A percentile compares a stretch with the other conserved stretches of the same genome.
phyloP scores from a whole-genome alignment of 1,284 basidiomycete genomes.

The Melampsora medusae region DNA sequence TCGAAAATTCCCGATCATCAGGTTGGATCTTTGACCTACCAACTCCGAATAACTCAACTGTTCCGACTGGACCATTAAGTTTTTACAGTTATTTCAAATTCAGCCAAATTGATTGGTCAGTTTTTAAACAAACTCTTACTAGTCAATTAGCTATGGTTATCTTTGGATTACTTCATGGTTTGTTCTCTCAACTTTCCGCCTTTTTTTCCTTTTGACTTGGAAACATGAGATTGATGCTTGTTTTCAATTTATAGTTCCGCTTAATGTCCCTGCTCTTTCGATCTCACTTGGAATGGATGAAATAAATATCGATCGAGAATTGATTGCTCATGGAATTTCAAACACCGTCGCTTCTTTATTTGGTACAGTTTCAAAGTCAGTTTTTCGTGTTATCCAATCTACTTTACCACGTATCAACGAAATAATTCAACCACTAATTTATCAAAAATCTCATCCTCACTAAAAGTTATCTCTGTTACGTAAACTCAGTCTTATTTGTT shows the following conservation, averaged over 20 bases:
- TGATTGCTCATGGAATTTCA: conserved; percentile 87
- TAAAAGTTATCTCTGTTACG: conserved; percentile 47
- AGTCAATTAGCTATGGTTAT: conserved; percentile 64
- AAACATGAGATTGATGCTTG: neutral
- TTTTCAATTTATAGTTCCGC: conserved; percentile 46
- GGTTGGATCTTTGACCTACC: conserved; percentile 82
- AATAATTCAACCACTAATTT: neutral
- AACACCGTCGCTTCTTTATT: conserved; percentile 77
- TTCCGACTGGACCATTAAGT: conserved; percentile 53
- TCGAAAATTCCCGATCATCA: conserved; percentile 63
- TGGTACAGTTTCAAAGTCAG: conserved; percentile 65
- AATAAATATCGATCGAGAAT: conserved; percentile 86
- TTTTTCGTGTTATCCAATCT: neutral
- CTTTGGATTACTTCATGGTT: conserved; percentile 81
- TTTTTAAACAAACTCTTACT: conserved; percentile 56
- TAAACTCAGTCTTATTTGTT: conserved; percentile 65
- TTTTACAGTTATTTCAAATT: conserved; percentile 55
- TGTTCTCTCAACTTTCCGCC: conserved; percentile 71
- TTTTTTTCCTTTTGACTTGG: conserved; percentile 2
- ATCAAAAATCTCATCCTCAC: neutral
- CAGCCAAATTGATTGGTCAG: conserved; percentile 50
- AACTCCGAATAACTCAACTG: conserved; percentile 59
- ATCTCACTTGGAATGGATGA: conserved; percentile 86
- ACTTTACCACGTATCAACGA: neutral
- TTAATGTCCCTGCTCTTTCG: conserved; percentile 76